phyloP scores from a whole-genome alignment of 106 monocot species.

The Xerophyta viscosa region DNA sequence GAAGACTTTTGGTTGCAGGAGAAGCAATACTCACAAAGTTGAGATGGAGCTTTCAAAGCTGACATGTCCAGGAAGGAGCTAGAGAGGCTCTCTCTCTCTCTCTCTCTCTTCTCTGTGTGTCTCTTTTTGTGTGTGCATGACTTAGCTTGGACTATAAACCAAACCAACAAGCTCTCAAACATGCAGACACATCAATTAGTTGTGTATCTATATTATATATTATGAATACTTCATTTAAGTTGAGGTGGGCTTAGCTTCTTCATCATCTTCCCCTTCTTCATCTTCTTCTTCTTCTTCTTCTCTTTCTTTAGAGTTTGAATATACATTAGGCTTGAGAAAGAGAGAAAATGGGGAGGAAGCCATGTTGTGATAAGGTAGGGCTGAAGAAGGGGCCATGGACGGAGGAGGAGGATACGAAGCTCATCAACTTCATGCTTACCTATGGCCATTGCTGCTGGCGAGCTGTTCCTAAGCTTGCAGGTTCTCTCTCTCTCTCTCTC shows the following conservation, averaged over 20 bases:
- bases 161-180: too few relatives aligned
- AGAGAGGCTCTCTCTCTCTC: too few relatives aligned
- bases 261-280: neutral
- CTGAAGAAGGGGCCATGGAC: conserved; percentile 13
- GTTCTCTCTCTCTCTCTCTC: too few relatives aligned
- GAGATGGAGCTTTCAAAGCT: conserved; percentile 1
- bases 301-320: too few relatives aligned
- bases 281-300: neutral
- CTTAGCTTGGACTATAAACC: neutral
- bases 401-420: conserved; percentile 6
- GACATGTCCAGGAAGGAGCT: neutral
- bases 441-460: conserved; percentile 11
- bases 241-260: neutral
- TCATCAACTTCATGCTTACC: conserved; percentile 11
- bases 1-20: neutral
- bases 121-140: neutral
- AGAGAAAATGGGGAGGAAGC: conserved; percentile 11
- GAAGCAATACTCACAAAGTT: neutral
- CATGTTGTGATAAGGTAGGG: conserved; percentile 9
- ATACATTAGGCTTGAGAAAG: too few relatives aligned
- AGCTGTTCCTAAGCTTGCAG: conserved; percentile 12
- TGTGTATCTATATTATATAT: neutral
- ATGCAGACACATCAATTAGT: neutral
- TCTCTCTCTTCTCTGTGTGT: too few relatives aligned
- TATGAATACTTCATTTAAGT: neutral